Evolutionary conservation across 495 filamentous ascomycete genomes (phyloP), one percentile per base, ranked within the genome.

Genomic region (Trichoderma orchidacearum): DNA sequence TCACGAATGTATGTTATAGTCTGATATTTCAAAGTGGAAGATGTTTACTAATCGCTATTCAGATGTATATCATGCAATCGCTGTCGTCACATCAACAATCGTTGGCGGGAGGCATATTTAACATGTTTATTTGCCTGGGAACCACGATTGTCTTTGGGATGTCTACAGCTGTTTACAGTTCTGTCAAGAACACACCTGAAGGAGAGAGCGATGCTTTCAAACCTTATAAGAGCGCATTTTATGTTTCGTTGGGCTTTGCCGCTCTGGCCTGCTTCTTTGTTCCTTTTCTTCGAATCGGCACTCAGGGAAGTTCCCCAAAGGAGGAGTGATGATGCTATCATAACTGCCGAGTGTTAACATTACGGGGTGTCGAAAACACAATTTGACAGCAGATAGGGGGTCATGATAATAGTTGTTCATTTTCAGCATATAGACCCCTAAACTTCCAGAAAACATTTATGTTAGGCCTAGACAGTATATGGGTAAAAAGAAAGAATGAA

Each of bases 91-190:
- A 77, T 53, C 76, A 82, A 55, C 80, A 82, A 56, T 75, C 78
- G 1, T 63, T 84, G 2, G 79, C 79, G 0, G 80, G 80, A 3
- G 80, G 78, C 5, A 74, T 82, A 27, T 79, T 84, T 65, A 82
- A 81, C 59, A 77, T 79, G 1, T 68, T 82, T 5, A 75, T 75
- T 6, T 72, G 80, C 53, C 59, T 80, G 13, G 73, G 77, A 7
- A 62, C 71, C 5, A 76, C 80, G 1, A 64, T 78, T n/a, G 72
- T 75, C 0, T 66, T 84, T 29, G 80, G 79, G 7, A 66, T 78
- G 36, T 68, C 70, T 18, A 80, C 80, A 7, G 76, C 75, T 2
- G 70, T 79, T 8, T 76, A 63, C 55, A 72, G 69, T 50, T 71
- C 71, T 3, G 57, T 66, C 0, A 56, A 62, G 50, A 53, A 59